Base-by-base conservation (phyloP, 805 yeast genomes). In the Cyberlindnera amylophila region DNA sequence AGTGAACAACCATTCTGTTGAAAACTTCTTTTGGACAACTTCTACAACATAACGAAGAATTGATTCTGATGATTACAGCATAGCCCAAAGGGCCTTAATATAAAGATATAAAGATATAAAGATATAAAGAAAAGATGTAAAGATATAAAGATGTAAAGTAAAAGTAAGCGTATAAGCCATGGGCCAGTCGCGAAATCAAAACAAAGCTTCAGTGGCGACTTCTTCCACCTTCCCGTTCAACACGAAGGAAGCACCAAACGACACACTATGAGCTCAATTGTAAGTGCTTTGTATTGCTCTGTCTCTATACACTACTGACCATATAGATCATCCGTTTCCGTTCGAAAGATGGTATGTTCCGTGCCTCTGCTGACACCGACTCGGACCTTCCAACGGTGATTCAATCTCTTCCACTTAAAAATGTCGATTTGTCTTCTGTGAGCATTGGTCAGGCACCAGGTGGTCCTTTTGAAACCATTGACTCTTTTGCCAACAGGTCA, bases 301-400 rank as follows among this genome's bases (percentile, higher is more conserved):
- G 19, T 12, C 30, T 19, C 24, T 13, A 13, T 32, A 15, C 19
- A 38, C 49, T 36, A 37, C 39, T 46, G 16, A 1, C 6, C 37
- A 15, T 3, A 5, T 12, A 69, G 88, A 76, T 90, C 52, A 66
- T 85, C 17, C 71, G 99, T 56, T 87, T 93, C 64, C 75, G 96
- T 57, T 72, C 93, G 23, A 86, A 78, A 55, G 85, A 86, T 52
- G 98, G 98, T 8, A 82, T 80, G 75, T 79, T 77, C 59, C 74
- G 98, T 41, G 73, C 86, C 28, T 59, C 66, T 19, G 77, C 75
- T 23, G 77, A 77, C 19, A 63, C 68, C 4, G 36, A 53, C 1
- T 70, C 69, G 16, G 65, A 66, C 8, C 78, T 86, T 46, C 57
- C 62, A 4, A 51, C 52, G 0, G 75, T 77, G 1, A 49, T 80